Evolutionary conservation across 805 yeast species (phyloP), one percentile per base, ranked within the genome.

Genomic region (Dipodascus albidus): DNA sequence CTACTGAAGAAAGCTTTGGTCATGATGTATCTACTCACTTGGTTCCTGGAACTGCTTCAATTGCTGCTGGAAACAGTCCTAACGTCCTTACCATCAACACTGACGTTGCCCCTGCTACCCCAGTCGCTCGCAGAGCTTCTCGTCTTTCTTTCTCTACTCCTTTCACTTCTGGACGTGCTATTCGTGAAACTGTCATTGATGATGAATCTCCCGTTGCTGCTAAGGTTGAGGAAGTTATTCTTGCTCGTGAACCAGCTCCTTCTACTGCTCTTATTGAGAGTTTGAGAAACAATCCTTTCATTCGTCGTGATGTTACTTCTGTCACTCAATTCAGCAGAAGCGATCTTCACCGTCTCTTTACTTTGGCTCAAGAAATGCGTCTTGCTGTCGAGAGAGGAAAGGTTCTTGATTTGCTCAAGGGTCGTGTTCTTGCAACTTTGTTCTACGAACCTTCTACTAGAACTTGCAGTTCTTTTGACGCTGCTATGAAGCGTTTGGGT

Each of bases 401-500:
- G 64, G 95, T 88, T 53, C 75, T 93, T 66, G 96, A 91, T 69
- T 71, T 93, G 57, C 79, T 93, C 74, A 80, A 83, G 69, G 96
- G 98, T 56, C 83, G 95, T 64, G 82, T 93, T 53, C 76, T 93
- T 64, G 87, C 96, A 50, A 95, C 98, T 9, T 83, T 93, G 76
- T 93, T 93, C 76, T 93, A 89, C 70, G 99, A 93, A 75, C 99
- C 99, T 61, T 88, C 96, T 3, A 95, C 99, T 42, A 81, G 99
- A 73, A 93, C 99, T 33, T 81, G 95, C 19, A 82, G 97, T 21
- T 93, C 98, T 1, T 95, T 95, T 68, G 96, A 93, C 69, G 96
- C 96, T 63, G 99, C 99, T 56, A 93, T 93, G 99, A 98, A 93
- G 77, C 86, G 99, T 74, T 78, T 93, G 63, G 99, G 99, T 70